Percentiles rank a stretch among this genome's conserved stretches.
Conservation (phyloP, 305 asterid genomes). For the Salvia sclarea region DNA sequence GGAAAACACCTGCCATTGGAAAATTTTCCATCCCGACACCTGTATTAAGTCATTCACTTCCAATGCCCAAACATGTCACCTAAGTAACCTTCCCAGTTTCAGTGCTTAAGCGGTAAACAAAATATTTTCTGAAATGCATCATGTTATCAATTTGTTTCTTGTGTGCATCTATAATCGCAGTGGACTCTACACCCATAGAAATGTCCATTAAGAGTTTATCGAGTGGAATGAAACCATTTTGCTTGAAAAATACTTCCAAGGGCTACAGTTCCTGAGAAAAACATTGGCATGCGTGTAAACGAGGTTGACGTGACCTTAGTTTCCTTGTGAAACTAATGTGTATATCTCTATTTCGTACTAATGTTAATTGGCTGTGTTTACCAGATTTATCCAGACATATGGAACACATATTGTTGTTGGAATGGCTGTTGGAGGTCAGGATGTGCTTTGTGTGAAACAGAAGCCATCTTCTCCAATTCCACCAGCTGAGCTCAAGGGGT, state of each 20-base stretch:
- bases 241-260: not conserved
- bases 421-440: slow-evolving; percentile 97
- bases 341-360: slow-evolving; percentile 20
- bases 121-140: not conserved
- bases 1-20: too few species aligned
- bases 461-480: slow-evolving; percentile 84
- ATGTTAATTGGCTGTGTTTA: slow-evolving; percentile 32
- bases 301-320: slow-evolving; percentile 17
- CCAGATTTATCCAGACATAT: slow-evolving; percentile 87
- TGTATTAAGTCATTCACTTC: not conserved
- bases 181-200: not conserved
- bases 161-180: not conserved
- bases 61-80: not conserved
- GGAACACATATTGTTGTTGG: slow-evolving; percentile 97
- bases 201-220: not conserved
- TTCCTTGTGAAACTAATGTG: not conserved
- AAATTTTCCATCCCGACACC: too few species aligned
- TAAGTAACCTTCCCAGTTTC: not conserved
- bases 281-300: not conserved
- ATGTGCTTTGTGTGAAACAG: slow-evolving; percentile 90
- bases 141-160: not conserved
- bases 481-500: slow-evolving; percentile 86
- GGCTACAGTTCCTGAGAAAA: not conserved
- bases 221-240: not conserved
- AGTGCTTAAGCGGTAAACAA: not conserved